Percentiles rank a stretch among this genome's conserved stretches.
Evolutionary conservation across 306 rosid genomes (phyloP).

Genomic region (Crotalaria pallida): DNA sequence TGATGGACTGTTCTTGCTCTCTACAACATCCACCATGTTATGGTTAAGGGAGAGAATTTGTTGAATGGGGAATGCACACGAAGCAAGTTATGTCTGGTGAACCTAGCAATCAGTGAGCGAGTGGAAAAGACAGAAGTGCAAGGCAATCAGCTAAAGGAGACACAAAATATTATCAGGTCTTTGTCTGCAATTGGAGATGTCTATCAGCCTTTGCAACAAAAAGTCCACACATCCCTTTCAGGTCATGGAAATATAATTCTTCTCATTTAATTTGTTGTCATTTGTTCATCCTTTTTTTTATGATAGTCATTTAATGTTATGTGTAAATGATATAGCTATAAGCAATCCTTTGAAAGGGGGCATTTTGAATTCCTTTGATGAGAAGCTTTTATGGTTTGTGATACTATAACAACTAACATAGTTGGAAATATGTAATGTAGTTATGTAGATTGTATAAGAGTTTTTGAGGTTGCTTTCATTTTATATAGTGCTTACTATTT

Average conservation of each 20-base stretch:
- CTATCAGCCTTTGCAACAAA: constrained; percentile 89
- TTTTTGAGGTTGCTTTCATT: too few relatives aligned
- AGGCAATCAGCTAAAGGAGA: constrained; percentile 91
- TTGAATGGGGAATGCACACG: constrained; percentile 83
- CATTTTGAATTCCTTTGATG: too few relatives aligned
- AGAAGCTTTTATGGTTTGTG: too few relatives aligned
- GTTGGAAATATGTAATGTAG: too few relatives aligned
- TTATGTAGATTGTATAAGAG: too few relatives aligned
- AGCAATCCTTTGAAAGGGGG: too few relatives aligned
- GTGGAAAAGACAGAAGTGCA: constrained; percentile 95
- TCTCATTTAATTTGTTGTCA: too few relatives aligned
- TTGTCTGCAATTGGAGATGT: constrained; percentile 98
- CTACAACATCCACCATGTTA: constrained; percentile 86
- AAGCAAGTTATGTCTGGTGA: constrained; percentile 96
- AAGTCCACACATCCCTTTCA: constrained; percentile 85
- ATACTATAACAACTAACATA: too few relatives aligned
- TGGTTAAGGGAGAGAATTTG: constrained; percentile 96
- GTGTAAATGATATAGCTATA: too few relatives aligned
- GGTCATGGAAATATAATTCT: constrained; percentile 51
- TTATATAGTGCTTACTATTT: too few relatives aligned
- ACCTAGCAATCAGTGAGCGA: constrained; percentile 95
- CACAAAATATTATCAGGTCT: constrained; percentile 91
- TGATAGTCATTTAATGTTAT: too few relatives aligned
- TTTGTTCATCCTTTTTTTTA: too few relatives aligned
- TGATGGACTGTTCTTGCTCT: constrained; percentile 13